Evolutionary conservation across 2,329 filamentous ascomycete genomes (phyloP).

Genomic region (Cladosporium sp.): DNA sequence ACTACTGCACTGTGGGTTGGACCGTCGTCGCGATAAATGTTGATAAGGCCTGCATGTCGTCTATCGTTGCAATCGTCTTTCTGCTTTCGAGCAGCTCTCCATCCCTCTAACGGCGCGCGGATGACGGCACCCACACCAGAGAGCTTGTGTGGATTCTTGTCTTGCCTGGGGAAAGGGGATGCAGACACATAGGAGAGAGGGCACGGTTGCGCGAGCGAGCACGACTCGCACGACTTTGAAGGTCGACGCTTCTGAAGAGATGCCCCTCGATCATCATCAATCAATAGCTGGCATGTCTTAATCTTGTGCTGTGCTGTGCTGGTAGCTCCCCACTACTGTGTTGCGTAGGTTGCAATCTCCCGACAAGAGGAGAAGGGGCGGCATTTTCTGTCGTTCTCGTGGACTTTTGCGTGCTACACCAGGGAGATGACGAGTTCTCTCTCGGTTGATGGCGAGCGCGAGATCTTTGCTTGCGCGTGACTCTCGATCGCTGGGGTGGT

Average conservation of each 20-base stretch:
- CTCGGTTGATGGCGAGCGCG: slow-evolving; percentile 6
- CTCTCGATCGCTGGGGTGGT: background rate
- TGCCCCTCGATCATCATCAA: no score
- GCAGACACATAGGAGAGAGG: slow-evolving; percentile 7
- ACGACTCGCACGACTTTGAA: background rate
- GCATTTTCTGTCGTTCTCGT: no score
- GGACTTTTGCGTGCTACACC: slow-evolving; percentile 8
- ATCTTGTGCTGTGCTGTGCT: no score
- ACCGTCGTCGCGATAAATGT: no score
- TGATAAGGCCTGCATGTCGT: no score
- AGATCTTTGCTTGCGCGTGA: slow-evolving; percentile 2
- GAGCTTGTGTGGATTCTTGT: slow-evolving; percentile 8
- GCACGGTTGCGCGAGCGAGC: background rate
- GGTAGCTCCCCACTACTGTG: no score
- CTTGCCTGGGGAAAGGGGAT: slow-evolving; percentile 11
- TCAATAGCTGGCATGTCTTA: slow-evolving; percentile 10
- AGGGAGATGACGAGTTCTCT: background rate
- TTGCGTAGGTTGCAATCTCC: slow-evolving; percentile 7
- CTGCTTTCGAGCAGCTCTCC: no score
- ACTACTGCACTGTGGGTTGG: no score
- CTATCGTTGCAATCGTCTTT: no score
- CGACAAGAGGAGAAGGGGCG: no score
- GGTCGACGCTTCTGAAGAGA: slow-evolving; percentile 8
- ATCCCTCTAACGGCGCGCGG: no score
- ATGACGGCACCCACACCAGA: no score